Base-by-base conservation (phyloP, 2,329 filamentous ascomycete species). In the Periconia macrospinosa region DNA sequence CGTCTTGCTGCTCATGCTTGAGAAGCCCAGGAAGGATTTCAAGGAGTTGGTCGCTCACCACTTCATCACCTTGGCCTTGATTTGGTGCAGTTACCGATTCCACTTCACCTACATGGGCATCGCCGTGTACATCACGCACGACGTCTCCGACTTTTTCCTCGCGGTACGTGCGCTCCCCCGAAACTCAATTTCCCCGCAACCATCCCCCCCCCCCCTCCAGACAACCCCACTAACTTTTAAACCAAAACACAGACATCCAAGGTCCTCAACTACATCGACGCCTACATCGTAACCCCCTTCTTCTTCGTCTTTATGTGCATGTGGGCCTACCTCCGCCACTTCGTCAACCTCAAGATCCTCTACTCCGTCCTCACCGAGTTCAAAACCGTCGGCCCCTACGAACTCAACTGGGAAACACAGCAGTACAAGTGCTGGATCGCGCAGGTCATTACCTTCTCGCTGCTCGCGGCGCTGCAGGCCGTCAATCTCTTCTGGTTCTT, bases 21-120 rank as follows among this genome's bases (percentile, higher is more conserved):
- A 97, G 81, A 95, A 95, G 81, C 92, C 90, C 27, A 81, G 92
- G 56, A 97, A 96, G 79, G 92, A 97, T 75, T 97, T 93, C 77
- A 92, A 91, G 76, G 92, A 97, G 79, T 83, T 97, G 50, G 90
- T 96, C 47, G 86, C 87, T 50, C 92, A 97, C 74, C 92, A 97
- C 74, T 87, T 97, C 63, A 90, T 97, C 71, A 95, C 91, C 18
- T 78, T 97, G 55, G 79, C 87, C 18, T 82, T 97, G 64, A 96
- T 97, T 62, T 88, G 78, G 54, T 78, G 93, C 68, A 94, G 90
- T 78, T 97, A 97, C 78, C 86, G 91, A 56, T 97, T 96, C 80
- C 92, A 97, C 76, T 97, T 97, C 75, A 95, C 92, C 18, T 93
- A 96, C 76, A 95, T 97, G 72, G 92, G 92, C 23, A 78, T 97